phyloP scores from a whole-genome alignment of 208 protist species.

The Trypanosomatidae sp. region DNA sequence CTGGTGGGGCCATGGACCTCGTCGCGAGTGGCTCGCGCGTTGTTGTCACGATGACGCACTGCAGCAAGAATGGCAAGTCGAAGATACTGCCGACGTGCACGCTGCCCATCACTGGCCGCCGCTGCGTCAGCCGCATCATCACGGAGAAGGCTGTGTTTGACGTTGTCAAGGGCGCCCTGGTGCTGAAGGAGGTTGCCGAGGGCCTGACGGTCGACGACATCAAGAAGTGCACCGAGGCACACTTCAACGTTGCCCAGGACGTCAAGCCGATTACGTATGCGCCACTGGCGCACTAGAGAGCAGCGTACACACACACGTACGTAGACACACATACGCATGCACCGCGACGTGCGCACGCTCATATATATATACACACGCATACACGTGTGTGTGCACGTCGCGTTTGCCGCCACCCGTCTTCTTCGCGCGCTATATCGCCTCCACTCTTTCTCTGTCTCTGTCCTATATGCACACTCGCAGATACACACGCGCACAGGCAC shows the following conservation, averaged over 20 bases:
- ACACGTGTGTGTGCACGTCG: too few relatives aligned
- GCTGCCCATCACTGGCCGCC: conserved; percentile 87
- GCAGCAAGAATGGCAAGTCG: conserved; percentile 84
- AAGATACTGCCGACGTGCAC: conserved; percentile 93
- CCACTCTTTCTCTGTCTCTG: too few relatives aligned
- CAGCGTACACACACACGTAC: background rate
- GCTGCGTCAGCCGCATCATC: conserved; percentile 91
- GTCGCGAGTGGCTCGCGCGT: conserved; percentile 88
- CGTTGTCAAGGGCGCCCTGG: conserved; percentile 68
- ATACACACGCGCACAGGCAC: too few relatives aligned
- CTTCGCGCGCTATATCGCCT: too few relatives aligned
- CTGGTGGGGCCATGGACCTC: conserved; percentile 96
- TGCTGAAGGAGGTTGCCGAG: conserved; percentile 87
- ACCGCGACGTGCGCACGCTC: too few relatives aligned
- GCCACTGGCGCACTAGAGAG: conserved; percentile 7
- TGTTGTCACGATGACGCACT: conserved; percentile 96
- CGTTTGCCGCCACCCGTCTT: too few relatives aligned
- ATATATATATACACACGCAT: too few relatives aligned
- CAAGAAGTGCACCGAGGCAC: conserved; percentile 62
- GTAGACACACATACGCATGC: too few relatives aligned
- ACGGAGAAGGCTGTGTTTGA: conserved; percentile 96
- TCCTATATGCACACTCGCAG: too few relatives aligned
- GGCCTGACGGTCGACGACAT: conserved; percentile 90
- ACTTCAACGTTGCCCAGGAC: conserved; percentile 37
- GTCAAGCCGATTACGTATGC: conserved; percentile 73